Conservation (phyloP, 805 yeast species). For the Komagataella mondaviorum region DNA sequence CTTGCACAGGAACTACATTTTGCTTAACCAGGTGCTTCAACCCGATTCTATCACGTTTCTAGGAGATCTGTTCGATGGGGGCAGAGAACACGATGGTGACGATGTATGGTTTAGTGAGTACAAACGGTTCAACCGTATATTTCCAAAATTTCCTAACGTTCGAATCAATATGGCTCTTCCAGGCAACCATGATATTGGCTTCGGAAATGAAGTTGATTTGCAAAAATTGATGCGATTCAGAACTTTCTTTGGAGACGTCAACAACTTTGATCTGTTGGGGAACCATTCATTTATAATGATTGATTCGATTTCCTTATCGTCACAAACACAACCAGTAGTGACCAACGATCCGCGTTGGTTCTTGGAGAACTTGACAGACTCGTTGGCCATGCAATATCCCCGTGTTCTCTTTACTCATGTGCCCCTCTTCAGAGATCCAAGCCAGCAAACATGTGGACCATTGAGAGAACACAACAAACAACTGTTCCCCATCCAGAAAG, state of each 20-base stretch:
- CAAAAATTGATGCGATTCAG: conserved; percentile 49
- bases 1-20: conserved; percentile 60
- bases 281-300: conserved; percentile 67
- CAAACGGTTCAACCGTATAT: conserved; percentile 51
- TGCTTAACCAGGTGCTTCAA: conserved; percentile 38
- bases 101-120: conserved; percentile 57
- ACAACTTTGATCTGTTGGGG: conserved; percentile 36
- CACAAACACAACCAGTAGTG: conserved; percentile 28
- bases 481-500: conserved; percentile 55
- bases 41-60: conserved; percentile 72
- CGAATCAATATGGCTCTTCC: conserved; percentile 34
- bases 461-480: conserved; percentile 48
- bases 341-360: conserved; percentile 33
- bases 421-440: conserved; percentile 66
- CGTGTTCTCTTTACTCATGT: conserved; percentile 74
- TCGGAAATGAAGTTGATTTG: conserved; percentile 56
- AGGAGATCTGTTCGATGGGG: conserved; percentile 94
- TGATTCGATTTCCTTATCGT: conserved; percentile 73
- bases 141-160: conserved; percentile 38
- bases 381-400: conserved; percentile 26
- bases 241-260: conserved; percentile 61
- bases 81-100: conserved; percentile 69
- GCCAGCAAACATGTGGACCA: conserved; percentile 58
- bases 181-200: conserved; percentile 97
- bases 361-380: conserved; percentile 29